phyloP scores from a whole-genome alignment of 202 grass and related monocot species.

The Alloteropsis angusta region DNA sequence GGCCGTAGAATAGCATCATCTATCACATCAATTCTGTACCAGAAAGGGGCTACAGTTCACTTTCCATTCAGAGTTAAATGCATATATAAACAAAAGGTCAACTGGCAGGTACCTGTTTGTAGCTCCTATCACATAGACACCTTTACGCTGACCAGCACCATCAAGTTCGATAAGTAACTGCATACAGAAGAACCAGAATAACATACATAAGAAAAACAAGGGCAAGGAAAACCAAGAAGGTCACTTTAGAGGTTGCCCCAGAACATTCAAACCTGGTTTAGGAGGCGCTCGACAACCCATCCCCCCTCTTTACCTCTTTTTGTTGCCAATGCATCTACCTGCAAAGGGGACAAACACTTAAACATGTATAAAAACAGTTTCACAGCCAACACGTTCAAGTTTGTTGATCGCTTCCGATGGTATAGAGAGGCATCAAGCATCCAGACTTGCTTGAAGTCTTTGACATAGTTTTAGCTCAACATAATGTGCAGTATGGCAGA shows the following conservation, averaged over 20 bases:
- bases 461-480: neutral
- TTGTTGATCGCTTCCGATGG: neutral
- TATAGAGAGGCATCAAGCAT: neutral
- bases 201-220: neutral
- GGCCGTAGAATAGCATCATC: constrained; percentile 60
- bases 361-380: neutral
- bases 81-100: neutral
- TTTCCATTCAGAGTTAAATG: neutral
- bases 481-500: neutral
- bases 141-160: constrained; percentile 51
- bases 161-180: constrained; percentile 74
- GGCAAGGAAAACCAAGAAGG: no score
- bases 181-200: constrained; percentile 1
- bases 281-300: constrained; percentile 51
- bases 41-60: neutral
- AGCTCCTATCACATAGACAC: constrained; percentile 73
- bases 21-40: constrained; percentile 60
- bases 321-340: constrained; percentile 80
- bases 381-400: neutral
- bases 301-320: constrained; percentile 57
- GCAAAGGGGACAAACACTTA: constrained; percentile 3
- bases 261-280: constrained; percentile 48
- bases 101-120: constrained; percentile 60
- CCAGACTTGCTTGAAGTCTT: neutral
- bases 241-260: neutral